Evolutionary conservation across 140 eudicot species (phyloP).

Genomic region (Oenanthe javanica): DNA sequence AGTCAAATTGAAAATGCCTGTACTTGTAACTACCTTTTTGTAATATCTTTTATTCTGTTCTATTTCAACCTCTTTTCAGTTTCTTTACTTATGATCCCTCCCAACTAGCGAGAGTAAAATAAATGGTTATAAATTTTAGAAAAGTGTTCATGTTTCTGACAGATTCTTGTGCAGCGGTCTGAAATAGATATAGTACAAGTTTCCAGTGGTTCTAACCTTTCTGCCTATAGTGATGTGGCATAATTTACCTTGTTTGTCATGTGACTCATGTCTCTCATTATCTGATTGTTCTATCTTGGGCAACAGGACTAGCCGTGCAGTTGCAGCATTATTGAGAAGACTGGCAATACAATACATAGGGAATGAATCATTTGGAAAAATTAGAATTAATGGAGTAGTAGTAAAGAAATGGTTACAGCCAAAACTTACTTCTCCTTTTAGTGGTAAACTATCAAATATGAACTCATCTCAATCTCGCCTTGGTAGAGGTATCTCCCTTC

Average conservation of each 20-base stretch:
- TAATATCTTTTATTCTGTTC: no score
- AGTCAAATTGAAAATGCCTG: neutral
- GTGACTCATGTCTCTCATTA: neutral
- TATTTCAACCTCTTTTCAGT: no score
- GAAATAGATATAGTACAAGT: neutral
- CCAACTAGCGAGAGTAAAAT: neutral
- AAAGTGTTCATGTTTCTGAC: neutral
- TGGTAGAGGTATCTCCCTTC: constrained; percentile 54
- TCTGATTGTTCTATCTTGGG: constrained; percentile 7
- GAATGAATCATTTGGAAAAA: constrained; percentile 73
- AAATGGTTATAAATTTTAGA: neutral
- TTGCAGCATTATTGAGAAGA: constrained; percentile 78
- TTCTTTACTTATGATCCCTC: no score
- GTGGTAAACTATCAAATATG: constrained; percentile 35
- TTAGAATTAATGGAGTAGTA: constrained; percentile 65
- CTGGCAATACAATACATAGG: constrained; percentile 74
- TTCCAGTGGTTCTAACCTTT: neutral
- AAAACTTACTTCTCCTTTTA: constrained; percentile 45
- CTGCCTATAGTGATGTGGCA: neutral
- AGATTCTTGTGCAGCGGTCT: neutral
- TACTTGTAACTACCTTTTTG: no score
- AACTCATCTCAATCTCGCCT: constrained; percentile 42
- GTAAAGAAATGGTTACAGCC: constrained; percentile 89
- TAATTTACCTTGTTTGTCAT: neutral
- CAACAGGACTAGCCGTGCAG: constrained; percentile 68